Percentiles rank a stretch among this genome's conserved stretches.
phyloP scores from a whole-genome alignment of 2,329 filamentous ascomycete species.

The Botryotinia narcissicola region DNA sequence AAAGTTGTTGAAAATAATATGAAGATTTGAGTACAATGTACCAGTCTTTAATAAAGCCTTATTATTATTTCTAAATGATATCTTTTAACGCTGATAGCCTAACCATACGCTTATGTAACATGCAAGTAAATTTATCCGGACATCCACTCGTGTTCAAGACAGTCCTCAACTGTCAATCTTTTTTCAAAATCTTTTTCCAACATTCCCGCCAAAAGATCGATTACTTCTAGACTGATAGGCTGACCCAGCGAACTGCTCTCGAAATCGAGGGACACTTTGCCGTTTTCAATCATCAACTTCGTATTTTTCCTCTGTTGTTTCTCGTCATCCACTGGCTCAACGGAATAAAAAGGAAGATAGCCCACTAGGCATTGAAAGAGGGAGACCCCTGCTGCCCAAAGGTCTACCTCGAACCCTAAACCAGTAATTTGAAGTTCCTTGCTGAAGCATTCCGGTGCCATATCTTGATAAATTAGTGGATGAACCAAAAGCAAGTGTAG shows the following conservation, averaged over 20 bases:
- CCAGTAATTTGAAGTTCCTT: too few relatives aligned
- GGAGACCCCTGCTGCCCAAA: not conserved
- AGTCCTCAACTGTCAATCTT: not conserved
- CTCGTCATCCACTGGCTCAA: not conserved
- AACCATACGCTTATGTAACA: not conserved
- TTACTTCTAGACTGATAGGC: not conserved
- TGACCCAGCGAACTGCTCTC: too few relatives aligned
- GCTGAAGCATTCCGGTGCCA: not conserved
- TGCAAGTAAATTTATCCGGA: not conserved
- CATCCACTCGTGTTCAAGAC: not conserved
- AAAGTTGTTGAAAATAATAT: not conserved
- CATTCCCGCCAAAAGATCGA: not conserved
- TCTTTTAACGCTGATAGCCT: not conserved
- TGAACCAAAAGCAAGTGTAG: not conserved
- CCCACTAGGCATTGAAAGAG: not conserved
- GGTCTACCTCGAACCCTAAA: not conserved
- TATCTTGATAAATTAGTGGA: not conserved
- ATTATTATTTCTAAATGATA: not conserved
- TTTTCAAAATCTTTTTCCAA: not conserved
- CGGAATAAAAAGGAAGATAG: not conserved
- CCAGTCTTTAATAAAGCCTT: not conserved
- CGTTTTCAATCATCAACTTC: not conserved
- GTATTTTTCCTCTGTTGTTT: too few relatives aligned
- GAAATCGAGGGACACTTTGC: fast-evolving
- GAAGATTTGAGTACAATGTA: not conserved